These are phyloP conservation scores for Rhynchosporium graminicola DNA, from an alignment of 2,329 filamentous ascomycete species.

Conservation along the genomic window DNA sequence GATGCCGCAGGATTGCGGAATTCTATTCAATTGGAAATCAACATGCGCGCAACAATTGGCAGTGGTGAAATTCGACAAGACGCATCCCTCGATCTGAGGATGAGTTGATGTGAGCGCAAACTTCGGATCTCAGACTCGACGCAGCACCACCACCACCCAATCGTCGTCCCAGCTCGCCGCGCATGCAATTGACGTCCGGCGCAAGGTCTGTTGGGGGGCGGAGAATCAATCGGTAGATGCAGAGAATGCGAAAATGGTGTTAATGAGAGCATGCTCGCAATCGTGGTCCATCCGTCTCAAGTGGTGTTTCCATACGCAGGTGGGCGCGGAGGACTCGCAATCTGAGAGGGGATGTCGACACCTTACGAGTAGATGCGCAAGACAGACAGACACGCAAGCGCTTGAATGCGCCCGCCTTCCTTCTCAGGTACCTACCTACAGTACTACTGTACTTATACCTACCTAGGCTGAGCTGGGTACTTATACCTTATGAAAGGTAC, in stretches of 20 bases:
- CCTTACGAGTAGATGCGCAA: neutral
- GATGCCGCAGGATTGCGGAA: neutral
- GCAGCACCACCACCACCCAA: neutral
- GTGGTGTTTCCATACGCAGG: neutral
- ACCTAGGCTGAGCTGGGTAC: too few species aligned
- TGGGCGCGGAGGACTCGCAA: neutral
- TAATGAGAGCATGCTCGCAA: slow-evolving; percentile 32
- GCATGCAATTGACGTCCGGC: slow-evolving; percentile 14
- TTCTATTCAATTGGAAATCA: neutral
- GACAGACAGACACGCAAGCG: neutral
- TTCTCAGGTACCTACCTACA: too few species aligned
- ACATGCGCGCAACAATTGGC: slow-evolving; percentile 12
- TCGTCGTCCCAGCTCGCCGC: slow-evolving; percentile 3
- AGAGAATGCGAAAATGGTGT: slow-evolving; percentile 19
- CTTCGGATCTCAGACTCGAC: neutral
- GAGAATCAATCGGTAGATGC: slow-evolving; percentile 10
- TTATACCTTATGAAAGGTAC: too few species aligned
- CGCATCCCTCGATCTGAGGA: slow-evolving; percentile 1
- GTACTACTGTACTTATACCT: too few species aligned
- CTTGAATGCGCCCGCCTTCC: too few species aligned
- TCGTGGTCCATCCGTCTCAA: slow-evolving; percentile 19
- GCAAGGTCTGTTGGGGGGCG: neutral
- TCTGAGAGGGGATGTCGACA: too few species aligned
- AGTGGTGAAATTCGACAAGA: slow-evolving; percentile 5
- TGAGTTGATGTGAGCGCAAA: neutral